Conservation (phyloP, 208 protist species). For the Acanthamoeba culbertsoni region DNA sequence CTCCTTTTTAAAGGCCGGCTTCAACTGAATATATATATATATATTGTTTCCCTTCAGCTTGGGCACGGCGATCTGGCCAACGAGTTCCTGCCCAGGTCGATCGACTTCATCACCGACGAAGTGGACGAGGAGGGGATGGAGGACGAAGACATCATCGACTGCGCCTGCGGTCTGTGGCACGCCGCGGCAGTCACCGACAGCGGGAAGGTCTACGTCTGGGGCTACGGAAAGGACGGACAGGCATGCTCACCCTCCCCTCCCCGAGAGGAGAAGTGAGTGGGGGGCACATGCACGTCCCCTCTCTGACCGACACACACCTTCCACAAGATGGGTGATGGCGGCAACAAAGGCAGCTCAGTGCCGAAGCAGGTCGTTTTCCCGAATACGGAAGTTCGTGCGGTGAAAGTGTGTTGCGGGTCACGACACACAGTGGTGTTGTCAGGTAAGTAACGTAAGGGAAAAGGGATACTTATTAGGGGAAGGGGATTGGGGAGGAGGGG, state of each 20-base stretch:
- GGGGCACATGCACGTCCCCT: background rate
- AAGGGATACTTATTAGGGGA: no score
- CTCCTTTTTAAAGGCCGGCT: background rate
- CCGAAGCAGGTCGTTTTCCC: background rate
- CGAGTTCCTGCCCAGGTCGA: background rate
- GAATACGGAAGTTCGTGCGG: background rate
- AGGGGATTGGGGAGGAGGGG: no score
- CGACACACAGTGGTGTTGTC: background rate
- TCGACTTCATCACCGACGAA: background rate
- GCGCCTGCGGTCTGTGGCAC: background rate
- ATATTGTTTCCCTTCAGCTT: background rate
- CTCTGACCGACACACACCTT: background rate
- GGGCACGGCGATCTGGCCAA: background rate
- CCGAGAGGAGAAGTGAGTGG: background rate
- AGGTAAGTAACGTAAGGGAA: background rate
- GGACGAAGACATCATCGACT: background rate
- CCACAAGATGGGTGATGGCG: background rate
- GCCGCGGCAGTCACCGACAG: background rate
- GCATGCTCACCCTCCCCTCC: background rate
- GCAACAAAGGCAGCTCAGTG: background rate
- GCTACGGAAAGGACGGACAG: conserved; percentile 2
- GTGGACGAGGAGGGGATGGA: background rate
- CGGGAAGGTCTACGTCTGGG: background rate
- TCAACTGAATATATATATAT: no score
- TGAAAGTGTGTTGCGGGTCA: background rate